These are phyloP conservation scores for Aspergillus sp. DNA, from an alignment of 2,329 filamentous ascomycete species.

Conservation along the genomic window DNA sequence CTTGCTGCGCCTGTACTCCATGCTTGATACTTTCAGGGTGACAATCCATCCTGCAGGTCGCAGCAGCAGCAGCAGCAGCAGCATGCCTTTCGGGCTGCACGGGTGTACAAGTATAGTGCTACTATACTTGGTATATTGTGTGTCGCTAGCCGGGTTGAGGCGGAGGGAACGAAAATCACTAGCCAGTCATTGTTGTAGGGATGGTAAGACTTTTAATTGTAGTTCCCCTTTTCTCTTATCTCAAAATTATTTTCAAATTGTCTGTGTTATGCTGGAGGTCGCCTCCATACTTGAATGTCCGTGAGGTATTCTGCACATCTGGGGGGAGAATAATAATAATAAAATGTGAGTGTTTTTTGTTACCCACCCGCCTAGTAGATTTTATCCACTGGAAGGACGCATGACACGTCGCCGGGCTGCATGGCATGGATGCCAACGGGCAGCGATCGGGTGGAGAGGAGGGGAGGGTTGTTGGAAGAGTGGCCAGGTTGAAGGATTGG, in stretches of 20 bases:
- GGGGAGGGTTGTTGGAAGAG: neutral
- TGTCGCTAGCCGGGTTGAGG: neutral
- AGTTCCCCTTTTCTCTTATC: too few species aligned
- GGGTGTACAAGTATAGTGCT: neutral
- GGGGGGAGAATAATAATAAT: neutral
- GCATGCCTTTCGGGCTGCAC: neutral
- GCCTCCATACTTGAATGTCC: too few species aligned
- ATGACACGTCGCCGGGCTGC: slow-evolving; percentile 21
- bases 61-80: neutral
- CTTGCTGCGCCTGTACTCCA: neutral
- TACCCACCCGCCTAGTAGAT: slow-evolving; percentile 1
- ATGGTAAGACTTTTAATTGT: too few species aligned
- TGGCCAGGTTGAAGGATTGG: neutral
- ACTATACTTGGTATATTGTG: neutral
- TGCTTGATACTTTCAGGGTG: neutral
- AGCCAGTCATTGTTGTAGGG: too few species aligned
- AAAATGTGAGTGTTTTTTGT: neutral
- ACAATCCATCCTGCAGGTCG: slow-evolving; percentile 2
- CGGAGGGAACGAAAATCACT: neutral
- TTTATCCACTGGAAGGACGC: slow-evolving; percentile 7
- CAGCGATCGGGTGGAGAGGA: slow-evolving; percentile 2
- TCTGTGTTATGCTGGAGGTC: too few species aligned
- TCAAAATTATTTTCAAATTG: too few species aligned
- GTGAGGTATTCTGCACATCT: neutral
- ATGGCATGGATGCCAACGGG: slow-evolving; percentile 10